Conservation (phyloP, 495 filamentous ascomycete species). For the Geoglossum glabrum region DNA sequence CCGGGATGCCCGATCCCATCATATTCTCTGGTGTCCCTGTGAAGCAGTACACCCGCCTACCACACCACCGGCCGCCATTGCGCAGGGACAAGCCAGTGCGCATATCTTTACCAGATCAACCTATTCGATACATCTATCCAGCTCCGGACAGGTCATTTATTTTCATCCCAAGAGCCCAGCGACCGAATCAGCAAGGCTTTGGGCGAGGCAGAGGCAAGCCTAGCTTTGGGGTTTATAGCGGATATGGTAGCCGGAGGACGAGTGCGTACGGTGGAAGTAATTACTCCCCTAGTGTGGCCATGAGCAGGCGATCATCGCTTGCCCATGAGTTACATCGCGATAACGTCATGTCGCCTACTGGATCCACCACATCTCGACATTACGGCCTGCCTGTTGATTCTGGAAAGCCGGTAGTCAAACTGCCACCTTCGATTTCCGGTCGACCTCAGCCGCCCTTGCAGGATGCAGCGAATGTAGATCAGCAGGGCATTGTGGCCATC, state of each 20-base stretch:
- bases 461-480: background rate
- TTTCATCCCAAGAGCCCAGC: slow-evolving; percentile 85
- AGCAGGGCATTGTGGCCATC: slow-evolving; percentile 7
- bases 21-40: slow-evolving; percentile 51
- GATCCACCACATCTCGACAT: slow-evolving; percentile 50
- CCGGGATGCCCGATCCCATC: slow-evolving; percentile 50
- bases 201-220: slow-evolving; percentile 47
- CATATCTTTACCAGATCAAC: slow-evolving; percentile 64
- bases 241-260: slow-evolving; percentile 50
- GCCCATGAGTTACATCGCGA: slow-evolving; percentile 51
- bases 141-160: slow-evolving; percentile 82
- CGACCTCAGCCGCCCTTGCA: background rate
- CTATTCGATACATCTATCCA: slow-evolving; percentile 77
- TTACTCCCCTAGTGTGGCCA: slow-evolving; percentile 78
- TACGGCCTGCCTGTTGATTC: slow-evolving; percentile 35
- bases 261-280: slow-evolving; percentile 61
- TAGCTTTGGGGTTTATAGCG: slow-evolving; percentile 39
- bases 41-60: slow-evolving; percentile 77
- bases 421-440: slow-evolving; percentile 41
- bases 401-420: slow-evolving; percentile 61
- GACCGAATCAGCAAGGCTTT: slow-evolving; percentile 75
- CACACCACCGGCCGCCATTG: slow-evolving; percentile 83
- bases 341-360: slow-evolving; percentile 51
- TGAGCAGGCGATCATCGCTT: slow-evolving; percentile 82
- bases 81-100: slow-evolving; percentile 93